Percentiles rank a stretch among this genome's conserved stretches.
phyloP scores from a whole-genome alignment of 1,284 basidiomycete species.

The Microbotryum lychnidis-dioicae region DNA sequence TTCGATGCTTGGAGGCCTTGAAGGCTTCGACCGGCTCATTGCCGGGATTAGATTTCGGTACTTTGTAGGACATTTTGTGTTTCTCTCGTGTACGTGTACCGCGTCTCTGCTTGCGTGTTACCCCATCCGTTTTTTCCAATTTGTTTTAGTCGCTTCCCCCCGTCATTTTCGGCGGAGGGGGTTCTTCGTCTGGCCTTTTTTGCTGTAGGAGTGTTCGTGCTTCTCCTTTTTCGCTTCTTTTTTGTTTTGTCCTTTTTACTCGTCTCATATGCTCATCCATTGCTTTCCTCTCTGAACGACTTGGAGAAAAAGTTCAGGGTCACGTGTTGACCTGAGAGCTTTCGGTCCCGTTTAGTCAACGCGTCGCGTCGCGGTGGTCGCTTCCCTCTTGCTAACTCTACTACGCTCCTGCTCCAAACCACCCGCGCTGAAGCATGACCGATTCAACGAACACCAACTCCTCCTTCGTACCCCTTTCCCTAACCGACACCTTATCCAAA shows the following conservation, averaged over 20 bases:
- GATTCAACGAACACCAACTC: no score
- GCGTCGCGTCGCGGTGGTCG: not conserved
- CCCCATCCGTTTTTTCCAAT: no score
- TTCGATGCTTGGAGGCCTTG: not conserved
- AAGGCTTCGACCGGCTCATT: no score
- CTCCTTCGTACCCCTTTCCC: constrained; percentile 14
- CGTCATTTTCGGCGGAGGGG: not conserved
- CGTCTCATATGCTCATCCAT: not conserved
- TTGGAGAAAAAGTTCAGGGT: not conserved
- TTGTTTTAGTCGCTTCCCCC: not conserved
- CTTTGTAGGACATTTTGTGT: not conserved
- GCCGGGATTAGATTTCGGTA: no score
- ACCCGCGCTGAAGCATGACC: no score
- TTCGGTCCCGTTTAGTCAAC: not conserved
- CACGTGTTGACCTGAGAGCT: not conserved
- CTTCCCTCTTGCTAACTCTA: no score
- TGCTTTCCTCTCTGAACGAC: not conserved
- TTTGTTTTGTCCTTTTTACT: not conserved
- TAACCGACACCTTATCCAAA: constrained; percentile 15
- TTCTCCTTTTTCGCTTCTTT: not conserved
- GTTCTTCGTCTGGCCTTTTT: no score
- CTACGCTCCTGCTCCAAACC: no score
- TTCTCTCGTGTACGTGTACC: not conserved
- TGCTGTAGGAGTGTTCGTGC: not conserved
- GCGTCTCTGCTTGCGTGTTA: not conserved